These are phyloP conservation scores for Malus hybrid DNA, from an alignment of 331 rosid species.

Conservation along the genomic window DNA sequence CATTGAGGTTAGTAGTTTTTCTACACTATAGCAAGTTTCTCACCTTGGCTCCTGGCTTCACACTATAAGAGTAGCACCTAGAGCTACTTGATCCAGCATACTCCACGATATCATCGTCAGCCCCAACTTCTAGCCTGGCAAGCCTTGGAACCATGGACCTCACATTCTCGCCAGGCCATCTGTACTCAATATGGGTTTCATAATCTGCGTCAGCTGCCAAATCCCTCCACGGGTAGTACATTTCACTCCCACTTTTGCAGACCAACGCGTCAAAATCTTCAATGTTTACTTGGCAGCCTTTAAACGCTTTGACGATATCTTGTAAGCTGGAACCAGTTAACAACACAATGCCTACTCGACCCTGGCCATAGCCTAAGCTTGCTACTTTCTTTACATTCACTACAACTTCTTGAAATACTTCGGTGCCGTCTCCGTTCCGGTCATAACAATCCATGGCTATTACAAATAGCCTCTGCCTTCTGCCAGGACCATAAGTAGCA, in stretches of 20 bases:
- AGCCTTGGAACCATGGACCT: slow-evolving; percentile 57
- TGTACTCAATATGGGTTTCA: slow-evolving; percentile 57
- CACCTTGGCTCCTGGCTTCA: slow-evolving; percentile 46
- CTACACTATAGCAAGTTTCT: slow-evolving; percentile 15
- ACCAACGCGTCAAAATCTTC: slow-evolving; percentile 69
- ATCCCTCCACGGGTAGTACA: slow-evolving; percentile 79
- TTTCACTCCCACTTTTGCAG: slow-evolving; percentile 73
- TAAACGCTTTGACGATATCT: slow-evolving; percentile 54
- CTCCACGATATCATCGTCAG: slow-evolving; percentile 43
- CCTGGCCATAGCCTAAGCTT: slow-evolving; percentile 30
- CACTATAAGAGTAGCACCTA: slow-evolving; percentile 55
- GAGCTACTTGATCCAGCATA: slow-evolving; percentile 39
- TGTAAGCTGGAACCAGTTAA: slow-evolving; percentile 52
- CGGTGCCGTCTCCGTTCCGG: slow-evolving; percentile 35
- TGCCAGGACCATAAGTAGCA: slow-evolving; percentile 48
- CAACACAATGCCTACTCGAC: slow-evolving; percentile 45
- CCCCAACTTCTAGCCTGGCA: slow-evolving; percentile 45
- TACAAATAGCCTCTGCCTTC: slow-evolving; percentile 58
- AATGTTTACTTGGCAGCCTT: slow-evolving; percentile 36
- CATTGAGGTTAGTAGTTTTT: not conserved
- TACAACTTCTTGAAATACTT: slow-evolving; percentile 31
- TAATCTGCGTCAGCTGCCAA: slow-evolving; percentile 56
- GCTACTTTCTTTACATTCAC: slow-evolving; percentile 43
- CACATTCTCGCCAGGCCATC: slow-evolving; percentile 79
- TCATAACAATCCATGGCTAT: slow-evolving; percentile 62